A percentile compares a stretch with the other conserved stretches of the same genome.
phyloP scores from a whole-genome alignment of 2,329 filamentous ascomycete species.

The Metarhizium album region DNA sequence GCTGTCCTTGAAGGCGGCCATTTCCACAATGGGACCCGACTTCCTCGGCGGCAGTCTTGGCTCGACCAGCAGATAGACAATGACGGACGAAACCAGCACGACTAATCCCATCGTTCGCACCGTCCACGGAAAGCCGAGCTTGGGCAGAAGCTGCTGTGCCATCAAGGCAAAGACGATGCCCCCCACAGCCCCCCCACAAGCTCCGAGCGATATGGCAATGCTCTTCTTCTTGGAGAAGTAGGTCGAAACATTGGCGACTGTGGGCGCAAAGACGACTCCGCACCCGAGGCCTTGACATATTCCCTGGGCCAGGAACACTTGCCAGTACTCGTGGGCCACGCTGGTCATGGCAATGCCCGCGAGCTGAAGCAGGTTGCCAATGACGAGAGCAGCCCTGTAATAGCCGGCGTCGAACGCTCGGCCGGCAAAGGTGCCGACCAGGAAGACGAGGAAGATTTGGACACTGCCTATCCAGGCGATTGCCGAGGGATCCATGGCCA shows the following conservation, averaged over 20 bases:
- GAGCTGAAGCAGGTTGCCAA: conserved; percentile 30
- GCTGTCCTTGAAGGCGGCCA: conserved; percentile 36
- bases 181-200: conserved; percentile 49
- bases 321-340: conserved; percentile 32
- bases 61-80: conserved; percentile 30
- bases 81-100: conserved; percentile 33
- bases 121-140: conserved; percentile 54
- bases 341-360: conserved; percentile 35
- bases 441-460: conserved; percentile 32
- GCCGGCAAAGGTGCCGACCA: conserved; percentile 30
- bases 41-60: conserved; percentile 37
- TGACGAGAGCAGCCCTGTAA: conserved; percentile 20
- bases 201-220: conserved; percentile 48
- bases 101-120: conserved; percentile 52
- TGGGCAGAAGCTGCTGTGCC: conserved; percentile 43
- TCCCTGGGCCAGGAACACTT: conserved; percentile 41
- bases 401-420: conserved; percentile 32
- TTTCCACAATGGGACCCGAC: conserved; percentile 39
- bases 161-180: conserved; percentile 53
- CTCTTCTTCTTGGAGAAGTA: conserved; percentile 51
- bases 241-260: conserved; percentile 42
- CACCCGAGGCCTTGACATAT: conserved; percentile 45
- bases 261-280: conserved; percentile 43
- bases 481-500: conserved; percentile 22
- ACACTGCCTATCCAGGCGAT: conserved; percentile 40